Evolutionary conservation across 148 eudicot genomes (phyloP).

Genomic region (Limonium bicolor): DNA sequence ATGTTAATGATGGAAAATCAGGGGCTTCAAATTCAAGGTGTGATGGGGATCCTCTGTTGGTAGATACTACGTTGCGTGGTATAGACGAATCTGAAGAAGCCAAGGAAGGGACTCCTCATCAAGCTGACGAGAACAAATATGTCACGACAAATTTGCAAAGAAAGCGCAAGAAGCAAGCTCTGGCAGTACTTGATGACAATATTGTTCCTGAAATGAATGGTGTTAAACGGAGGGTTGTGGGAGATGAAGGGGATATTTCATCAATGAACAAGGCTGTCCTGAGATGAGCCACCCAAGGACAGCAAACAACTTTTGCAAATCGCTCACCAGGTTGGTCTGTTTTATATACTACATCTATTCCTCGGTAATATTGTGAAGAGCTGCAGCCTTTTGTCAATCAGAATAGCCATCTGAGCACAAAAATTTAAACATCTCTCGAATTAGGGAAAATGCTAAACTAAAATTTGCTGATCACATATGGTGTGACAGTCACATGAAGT

Average conservation of each 20-base stretch:
- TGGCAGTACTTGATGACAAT: neutral
- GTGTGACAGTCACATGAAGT: no score
- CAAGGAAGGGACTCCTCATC: neutral
- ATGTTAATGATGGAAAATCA: neutral
- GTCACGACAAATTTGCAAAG: slow-evolving; percentile 3
- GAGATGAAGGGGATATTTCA: neutral
- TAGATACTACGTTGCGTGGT: neutral
- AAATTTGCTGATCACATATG: no score
- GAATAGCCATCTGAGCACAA: no score
- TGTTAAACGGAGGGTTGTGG: neutral
- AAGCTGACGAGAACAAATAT: slow-evolving; percentile 1
- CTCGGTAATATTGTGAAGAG: no score
- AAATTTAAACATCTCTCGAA: no score
- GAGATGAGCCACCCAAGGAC: slow-evolving; percentile 4
- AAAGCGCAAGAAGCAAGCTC: neutral
- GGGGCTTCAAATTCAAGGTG: neutral
- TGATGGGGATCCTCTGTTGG: neutral
- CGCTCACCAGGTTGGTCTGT: slow-evolving; percentile 5
- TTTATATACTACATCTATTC: no score
- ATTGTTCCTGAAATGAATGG: neutral
- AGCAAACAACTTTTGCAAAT: slow-evolving; percentile 1
- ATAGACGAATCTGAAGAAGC: neutral
- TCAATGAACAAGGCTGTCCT: neutral
- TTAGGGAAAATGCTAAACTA: no score
- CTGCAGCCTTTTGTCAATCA: no score